A percentile compares a stretch with the other conserved stretches of the same genome.
phyloP scores from a whole-genome alignment of 192 early-diverging fungal genomes.

The Backusella liffmaniae region DNA sequence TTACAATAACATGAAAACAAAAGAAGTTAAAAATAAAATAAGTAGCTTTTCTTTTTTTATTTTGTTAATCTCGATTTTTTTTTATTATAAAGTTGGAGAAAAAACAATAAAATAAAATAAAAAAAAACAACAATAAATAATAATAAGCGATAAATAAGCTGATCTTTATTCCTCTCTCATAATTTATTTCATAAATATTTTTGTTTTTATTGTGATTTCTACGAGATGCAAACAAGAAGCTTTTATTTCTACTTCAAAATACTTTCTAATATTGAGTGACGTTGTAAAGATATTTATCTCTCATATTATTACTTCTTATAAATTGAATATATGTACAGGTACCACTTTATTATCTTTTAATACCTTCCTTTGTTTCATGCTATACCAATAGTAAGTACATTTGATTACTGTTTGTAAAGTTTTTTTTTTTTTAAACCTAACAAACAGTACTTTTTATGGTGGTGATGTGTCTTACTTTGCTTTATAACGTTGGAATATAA shows the following conservation, averaged over 20 bases:
- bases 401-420: too few species aligned
- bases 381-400: too few species aligned
- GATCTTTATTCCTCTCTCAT: constrained; percentile 5
- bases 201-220: constrained; percentile 5
- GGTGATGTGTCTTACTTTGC: neutral
- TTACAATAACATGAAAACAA: neutral
- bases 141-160: neutral
- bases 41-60: neutral
- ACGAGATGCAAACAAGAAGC: neutral
- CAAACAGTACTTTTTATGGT: neutral
- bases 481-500: neutral
- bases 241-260: neutral
- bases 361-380: neutral
- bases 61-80: neutral
- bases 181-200: constrained; percentile 1
- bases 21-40: neutral
- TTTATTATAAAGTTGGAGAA: neutral
- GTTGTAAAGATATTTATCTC: neutral
- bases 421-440: neutral
- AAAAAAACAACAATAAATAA: neutral
- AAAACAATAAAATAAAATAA: neutral
- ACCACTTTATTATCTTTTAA: neutral
- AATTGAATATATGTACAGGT: neutral
- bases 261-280: neutral
- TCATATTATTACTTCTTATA: neutral